Evolutionary conservation across 306 rosid species (phyloP), one percentile per base, ranked within the genome.

Genomic region (Gynostemma pentaphyllum): DNA sequence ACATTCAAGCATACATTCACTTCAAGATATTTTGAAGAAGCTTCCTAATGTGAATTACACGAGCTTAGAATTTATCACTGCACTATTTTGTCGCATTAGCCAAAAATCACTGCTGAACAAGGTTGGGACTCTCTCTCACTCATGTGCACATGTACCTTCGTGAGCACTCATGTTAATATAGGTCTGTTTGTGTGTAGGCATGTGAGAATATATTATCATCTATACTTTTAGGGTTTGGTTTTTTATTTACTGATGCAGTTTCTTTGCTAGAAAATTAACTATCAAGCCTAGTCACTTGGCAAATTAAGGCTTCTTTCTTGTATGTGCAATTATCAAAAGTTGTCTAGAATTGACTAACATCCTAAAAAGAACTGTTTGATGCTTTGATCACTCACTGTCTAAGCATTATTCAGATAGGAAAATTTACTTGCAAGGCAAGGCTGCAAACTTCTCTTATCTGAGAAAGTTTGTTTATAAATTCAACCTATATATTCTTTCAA

Each of bases 41-140:
- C 97, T 94, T 74, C 88, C 97, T 9, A 84, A 73, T 55, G 99
- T 84, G 29, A 94, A 94, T 75, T 94, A 82, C 79, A 94, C 85
- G 87, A 94, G 97, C 72, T 72, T 94, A 78, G 97, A 94, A 79
- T 88, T 84, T 72, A 68, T 80, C 24, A 94, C 97, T 28, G 99
- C 99, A 54, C 66, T 94, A 62, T 63, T 94, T 48, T 86, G 86
- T 45, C 94, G 95, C 26, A 82, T 87, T 70, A 86, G 94, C 85
- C 95, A 84, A 80, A 94, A 88, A 70, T 82, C 94, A 28, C 83
- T 82, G 74, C 86, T 91, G 49, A 87, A 87, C 74, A 87, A 91
- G 96, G 97, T 70, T 80, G 4, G 88, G 61, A 34, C 41, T 71
- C 67, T 48, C 52, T n/a, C n/a, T n/a, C n/a, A n/a, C n/a, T n/a